Base-by-base conservation (phyloP, 1,284 basidiomycete genomes). In the Papiliotrema laurentii region DNA sequence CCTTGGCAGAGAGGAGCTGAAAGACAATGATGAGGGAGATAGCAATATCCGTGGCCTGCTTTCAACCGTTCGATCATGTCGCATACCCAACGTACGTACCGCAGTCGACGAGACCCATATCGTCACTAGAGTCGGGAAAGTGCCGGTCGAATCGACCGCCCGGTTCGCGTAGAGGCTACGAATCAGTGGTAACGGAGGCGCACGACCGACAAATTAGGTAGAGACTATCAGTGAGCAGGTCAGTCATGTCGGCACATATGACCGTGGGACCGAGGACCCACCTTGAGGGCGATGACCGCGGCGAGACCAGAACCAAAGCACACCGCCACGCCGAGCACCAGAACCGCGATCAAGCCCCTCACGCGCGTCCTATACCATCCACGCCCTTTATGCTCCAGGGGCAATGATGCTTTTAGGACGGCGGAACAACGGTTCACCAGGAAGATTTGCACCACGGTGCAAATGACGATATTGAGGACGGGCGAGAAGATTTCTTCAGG, bases 101-200 rank as follows among this genome's bases (percentile, higher is more conserved):
- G 89, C 88, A 1, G 89, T 93, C 73, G 88, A 86, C 19, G 74
- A 88, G 35, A 91, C 88, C 2, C 84, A 91, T 56, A 79, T 92
- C 19, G 89, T 92, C 57, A 89, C 88, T 26, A 87, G 86, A 3
- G 22, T 41, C 1, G 50, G 37, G 27, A 55, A 44, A 3, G 36
- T 22, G 5, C 31, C 42, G 9, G 22, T 33, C n/a, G 50, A 28
- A 22, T 51, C 34, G 22, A 40, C 24, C 3, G 14, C 24, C 21
- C 50, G n/a, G 42, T 43, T 43, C 4, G 54, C 54, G 33, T 55
- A 47, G 21, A 55, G 16, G 24, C 53, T 54, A 24, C 16, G 2
- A 5, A 33, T 31, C 16, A 38, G 21, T 26, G 2, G n/a, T 6
- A 9, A n/a, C 26, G 4, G n/a, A 25, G 11, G 11, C 4, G 2